Base-by-base conservation (phyloP, 176 grass and related monocot species). In the Zea mays region DNA sequence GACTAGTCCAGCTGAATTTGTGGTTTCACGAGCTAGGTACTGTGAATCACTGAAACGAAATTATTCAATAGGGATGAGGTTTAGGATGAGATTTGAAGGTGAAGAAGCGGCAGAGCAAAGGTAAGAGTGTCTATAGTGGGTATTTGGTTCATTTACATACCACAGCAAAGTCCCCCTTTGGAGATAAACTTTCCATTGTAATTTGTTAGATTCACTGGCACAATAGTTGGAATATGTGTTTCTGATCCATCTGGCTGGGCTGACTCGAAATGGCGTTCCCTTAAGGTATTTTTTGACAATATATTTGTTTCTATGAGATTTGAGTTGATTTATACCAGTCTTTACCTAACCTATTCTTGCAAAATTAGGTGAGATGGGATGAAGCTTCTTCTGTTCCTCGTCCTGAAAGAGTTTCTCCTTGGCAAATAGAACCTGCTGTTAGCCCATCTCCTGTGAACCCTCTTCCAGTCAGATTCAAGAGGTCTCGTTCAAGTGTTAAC, bases 61-160 rank as follows among this genome's bases (percentile, higher is more conserved):
- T 49, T 83, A 89, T 89, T 81, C 86, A 67, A 87, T 97, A 76
- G 94, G 94, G 42, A 93, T 97, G 94, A 87, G 94, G 67, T 97
- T 97, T 83, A 97, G 93, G 79, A 97, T 97, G 94, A 90, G 82
- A 67, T 97, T 97, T 45, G 94, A 97, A 87, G 94, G 94, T 4
- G 94, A 97, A 88, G 94, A 97, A 20, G 86, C 84, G 0, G 88
- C 88, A n/a, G 91, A 97, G 71, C 88, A 97, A 81, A 93, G 73
- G 94, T 93, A 93, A 77, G 79, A 68, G 4, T 69, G 15, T 63
- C 33, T 50, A 42, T 49, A 58, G 35, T 78, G 34, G 49, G 62
- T 78, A 69, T 65, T 52, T 45, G 2, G 17, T 75, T 13, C 19
- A 45, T 81, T 76, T 81, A 15, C 67, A 43, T 65, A 42, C 16